phyloP scores from a whole-genome alignment of 768 basidiomycete genomes.

The Cyclocybe aegerita region DNA sequence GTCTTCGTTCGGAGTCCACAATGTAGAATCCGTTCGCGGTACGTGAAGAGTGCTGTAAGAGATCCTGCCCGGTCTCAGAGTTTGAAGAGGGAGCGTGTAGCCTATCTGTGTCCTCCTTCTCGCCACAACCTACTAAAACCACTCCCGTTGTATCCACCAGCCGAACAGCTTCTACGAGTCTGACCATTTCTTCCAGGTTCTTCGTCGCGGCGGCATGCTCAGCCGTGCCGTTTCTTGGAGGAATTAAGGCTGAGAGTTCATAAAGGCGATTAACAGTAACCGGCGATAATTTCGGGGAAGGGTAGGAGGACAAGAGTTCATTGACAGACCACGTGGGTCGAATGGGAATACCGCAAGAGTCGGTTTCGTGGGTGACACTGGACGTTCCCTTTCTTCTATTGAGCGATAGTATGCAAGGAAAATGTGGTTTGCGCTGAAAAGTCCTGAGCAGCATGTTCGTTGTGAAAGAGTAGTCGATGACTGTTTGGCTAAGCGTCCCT shows the following conservation, averaged over 20 bases:
- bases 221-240: conserved; percentile 57
- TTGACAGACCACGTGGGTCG: conserved; percentile 81
- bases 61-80: conserved; percentile 33
- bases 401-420: not conserved
- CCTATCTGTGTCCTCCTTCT: conserved; percentile 40
- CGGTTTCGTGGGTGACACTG: conserved; percentile 31
- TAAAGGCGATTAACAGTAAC: conserved; percentile 64
- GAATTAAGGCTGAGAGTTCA: conserved; percentile 68
- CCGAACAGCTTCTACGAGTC: conserved; percentile 80
- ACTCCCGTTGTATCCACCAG: conserved; percentile 48
- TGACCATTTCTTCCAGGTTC: conserved; percentile 71
- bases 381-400: conserved; percentile 7
- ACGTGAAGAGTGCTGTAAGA: conserved; percentile 53
- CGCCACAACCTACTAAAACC: conserved; percentile 27
- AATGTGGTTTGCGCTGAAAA: too few relatives aligned
- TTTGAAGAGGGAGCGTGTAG: conserved; percentile 1
- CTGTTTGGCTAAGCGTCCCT: too few relatives aligned
- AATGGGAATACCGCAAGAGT: conserved; percentile 63
- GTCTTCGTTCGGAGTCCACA: conserved; percentile 51
- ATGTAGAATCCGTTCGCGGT: conserved; percentile 58
- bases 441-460: too few relatives aligned
- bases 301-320: conserved; percentile 74
- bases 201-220: conserved; percentile 50
- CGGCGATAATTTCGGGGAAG: conserved; percentile 59
- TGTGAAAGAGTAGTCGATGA: too few relatives aligned